Evolutionary conservation across 106 monocot species (phyloP).

Genomic region (Hemerocallis citrina): DNA sequence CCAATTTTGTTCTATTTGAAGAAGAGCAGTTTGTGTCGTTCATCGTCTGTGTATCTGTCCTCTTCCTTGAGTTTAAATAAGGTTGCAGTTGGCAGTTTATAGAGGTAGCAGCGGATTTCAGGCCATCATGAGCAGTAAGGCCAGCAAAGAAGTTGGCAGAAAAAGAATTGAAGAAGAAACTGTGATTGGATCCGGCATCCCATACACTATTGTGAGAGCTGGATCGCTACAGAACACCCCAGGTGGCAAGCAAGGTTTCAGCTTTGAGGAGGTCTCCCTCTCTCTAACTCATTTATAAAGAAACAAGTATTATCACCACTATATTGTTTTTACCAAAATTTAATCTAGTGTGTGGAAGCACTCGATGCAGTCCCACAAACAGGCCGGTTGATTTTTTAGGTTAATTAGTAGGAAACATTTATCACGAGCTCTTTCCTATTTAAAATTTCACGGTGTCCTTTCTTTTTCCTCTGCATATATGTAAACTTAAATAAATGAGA

Average conservation of each 20-base stretch:
- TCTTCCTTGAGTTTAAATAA: conserved; percentile 34
- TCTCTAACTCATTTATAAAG: too few species aligned
- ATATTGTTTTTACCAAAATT: too few species aligned
- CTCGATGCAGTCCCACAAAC: conserved; percentile 53
- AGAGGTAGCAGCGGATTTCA: conserved; percentile 74
- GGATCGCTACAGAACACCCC: conserved; percentile 61
- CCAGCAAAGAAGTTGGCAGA: conserved; percentile 47
- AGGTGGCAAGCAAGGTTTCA: conserved; percentile 69
- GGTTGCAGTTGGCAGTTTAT: conserved; percentile 87
- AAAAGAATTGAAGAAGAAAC: conserved; percentile 82
- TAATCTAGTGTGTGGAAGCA: conserved; percentile 86
- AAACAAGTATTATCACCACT: too few species aligned
- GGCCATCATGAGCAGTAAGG: conserved; percentile 61
- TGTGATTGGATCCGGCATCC: conserved; percentile 70
- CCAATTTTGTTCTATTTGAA: too few species aligned
- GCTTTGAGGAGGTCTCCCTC: conserved; percentile 70
- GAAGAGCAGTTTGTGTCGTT: too few species aligned
- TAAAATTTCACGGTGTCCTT: too few species aligned
- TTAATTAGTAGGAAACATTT: conserved; percentile 5
- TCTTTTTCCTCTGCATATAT: too few species aligned
- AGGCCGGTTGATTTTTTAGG: conserved; percentile 78
- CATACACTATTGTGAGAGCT: conserved; percentile 80
- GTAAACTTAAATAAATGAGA: too few species aligned
- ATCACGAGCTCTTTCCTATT: too few species aligned
- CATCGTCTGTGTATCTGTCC: conserved; percentile 5